A percentile compares a stretch with the other conserved stretches of the same genome.
Conservation (phyloP, 495 filamentous ascomycete species). For the Trichocladium uniseriatum region DNA sequence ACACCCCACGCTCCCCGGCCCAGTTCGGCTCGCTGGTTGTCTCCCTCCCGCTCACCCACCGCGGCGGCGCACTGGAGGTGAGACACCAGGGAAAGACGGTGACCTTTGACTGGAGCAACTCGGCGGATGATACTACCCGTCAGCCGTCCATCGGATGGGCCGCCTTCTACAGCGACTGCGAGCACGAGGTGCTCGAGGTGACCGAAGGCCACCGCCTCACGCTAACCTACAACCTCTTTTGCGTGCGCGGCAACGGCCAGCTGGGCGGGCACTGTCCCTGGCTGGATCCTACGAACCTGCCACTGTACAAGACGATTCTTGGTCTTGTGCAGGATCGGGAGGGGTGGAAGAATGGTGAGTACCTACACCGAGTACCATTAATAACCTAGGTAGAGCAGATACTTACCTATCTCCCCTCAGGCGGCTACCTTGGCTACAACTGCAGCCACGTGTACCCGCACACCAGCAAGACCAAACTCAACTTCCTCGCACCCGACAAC, state of each 20-base stretch:
- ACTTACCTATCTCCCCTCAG: background rate
- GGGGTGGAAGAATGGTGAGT: no score
- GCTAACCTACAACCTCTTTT: conserved; percentile 54
- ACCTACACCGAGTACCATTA: no score
- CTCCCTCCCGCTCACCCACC: conserved; percentile 37
- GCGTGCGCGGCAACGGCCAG: no score
- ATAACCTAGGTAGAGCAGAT: no score
- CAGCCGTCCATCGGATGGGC: conserved; percentile 40
- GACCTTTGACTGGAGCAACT: no score
- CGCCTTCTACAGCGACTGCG: conserved; percentile 54
- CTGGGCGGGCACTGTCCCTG: no score
- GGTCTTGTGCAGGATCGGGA: no score
- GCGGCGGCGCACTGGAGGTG: conserved; percentile 34
- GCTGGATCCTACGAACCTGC: no score
- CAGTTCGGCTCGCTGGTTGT: conserved; percentile 52
- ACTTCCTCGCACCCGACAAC: conserved; percentile 7
- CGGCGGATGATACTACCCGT: background rate
- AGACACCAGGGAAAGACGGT: conserved; percentile 28
- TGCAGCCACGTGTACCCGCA: conserved; percentile 13
- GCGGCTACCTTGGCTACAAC: conserved; percentile 6
- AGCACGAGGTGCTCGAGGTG: conserved; percentile 50
- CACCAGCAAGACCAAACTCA: background rate
- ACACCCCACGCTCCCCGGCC: conserved; percentile 39
- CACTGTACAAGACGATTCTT: no score
- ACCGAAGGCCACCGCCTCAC: conserved; percentile 45